These are phyloP conservation scores for Ophiostoma quercus DNA, from an alignment of 2,329 filamentous ascomycete species.

Conservation along the genomic window DNA sequence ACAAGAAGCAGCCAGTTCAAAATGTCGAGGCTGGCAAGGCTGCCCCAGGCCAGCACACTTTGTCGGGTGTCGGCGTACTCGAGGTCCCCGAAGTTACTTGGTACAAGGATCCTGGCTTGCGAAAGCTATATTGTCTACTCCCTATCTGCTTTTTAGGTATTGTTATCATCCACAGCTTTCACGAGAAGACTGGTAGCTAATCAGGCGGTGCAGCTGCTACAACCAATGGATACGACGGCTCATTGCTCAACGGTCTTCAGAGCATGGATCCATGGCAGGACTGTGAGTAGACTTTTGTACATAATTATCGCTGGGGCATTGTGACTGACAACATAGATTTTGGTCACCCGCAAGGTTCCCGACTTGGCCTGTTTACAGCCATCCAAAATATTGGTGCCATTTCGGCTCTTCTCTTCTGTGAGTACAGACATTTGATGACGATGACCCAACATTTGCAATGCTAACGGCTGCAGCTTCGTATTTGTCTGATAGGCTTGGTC, in stretches of 20 bases:
- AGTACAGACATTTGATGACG: background rate
- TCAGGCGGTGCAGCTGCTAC: conserved; percentile 22
- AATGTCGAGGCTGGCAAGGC: background rate
- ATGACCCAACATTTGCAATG: background rate
- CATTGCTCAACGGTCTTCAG: conserved; percentile 36
- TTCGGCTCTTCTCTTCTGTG: conserved; percentile 56
- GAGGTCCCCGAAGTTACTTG: conserved; percentile 10
- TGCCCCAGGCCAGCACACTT: background rate
- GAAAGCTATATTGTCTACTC: conserved; percentile 2
- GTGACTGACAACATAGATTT: conserved; percentile 25
- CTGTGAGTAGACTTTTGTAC: conserved; percentile 16
- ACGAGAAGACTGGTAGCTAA: background rate
- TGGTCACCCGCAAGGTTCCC: conserved; percentile 31
- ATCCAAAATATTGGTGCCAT: conserved; percentile 20
- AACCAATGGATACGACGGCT: conserved; percentile 34
- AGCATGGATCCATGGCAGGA: conserved; percentile 33
- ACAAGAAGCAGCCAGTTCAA: background rate
- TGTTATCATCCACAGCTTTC: background rate
- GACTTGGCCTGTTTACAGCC: conserved; percentile 32
- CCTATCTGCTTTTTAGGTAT: conserved; percentile 14
- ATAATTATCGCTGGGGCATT: background rate
- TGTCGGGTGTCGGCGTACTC: background rate
- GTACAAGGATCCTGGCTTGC: conserved; percentile 13
- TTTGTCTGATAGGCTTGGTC: conserved; percentile 55
- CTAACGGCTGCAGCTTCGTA: conserved; percentile 43